Evolutionary conservation across 2,329 filamentous ascomycete genomes (phyloP).

Genomic region (Phaeoacremonium minimum): DNA sequence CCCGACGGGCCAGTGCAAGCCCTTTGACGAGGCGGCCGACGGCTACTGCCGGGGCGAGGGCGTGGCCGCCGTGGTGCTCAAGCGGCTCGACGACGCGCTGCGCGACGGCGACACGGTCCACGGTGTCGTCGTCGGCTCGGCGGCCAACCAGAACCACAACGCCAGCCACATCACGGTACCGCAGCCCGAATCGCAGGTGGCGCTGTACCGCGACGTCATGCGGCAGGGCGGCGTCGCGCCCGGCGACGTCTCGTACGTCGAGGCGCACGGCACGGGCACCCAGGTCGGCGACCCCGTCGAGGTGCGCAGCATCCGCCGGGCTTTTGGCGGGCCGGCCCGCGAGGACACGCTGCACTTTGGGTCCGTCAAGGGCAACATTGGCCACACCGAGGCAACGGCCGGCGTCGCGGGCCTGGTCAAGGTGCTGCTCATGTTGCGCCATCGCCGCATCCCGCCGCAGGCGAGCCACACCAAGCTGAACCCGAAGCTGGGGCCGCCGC

Average conservation of each 20-base stretch:
- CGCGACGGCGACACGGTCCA: constrained; percentile 45
- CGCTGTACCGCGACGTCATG: constrained; percentile 20
- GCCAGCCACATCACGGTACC: constrained; percentile 19
- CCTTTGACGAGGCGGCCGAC: constrained; percentile 42
- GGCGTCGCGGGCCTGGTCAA: constrained; percentile 26
- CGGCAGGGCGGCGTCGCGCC: constrained; percentile 15
- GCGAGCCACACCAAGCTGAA: constrained; percentile 19
- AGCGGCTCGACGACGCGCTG: constrained; percentile 42
- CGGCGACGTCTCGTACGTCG: constrained; percentile 22
- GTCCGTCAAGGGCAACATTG: constrained; percentile 25
- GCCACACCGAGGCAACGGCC: constrained; percentile 23
- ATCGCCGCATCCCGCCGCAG: constrained; percentile 17
- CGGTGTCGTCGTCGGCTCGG: constrained; percentile 32
- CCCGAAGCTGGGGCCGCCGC: constrained; percentile 16
- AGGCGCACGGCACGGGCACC: constrained; percentile 33
- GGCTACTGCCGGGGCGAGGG: constrained; percentile 52
- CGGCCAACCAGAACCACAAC: constrained; percentile 27
- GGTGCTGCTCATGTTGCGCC: constrained; percentile 23
- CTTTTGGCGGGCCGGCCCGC: constrained; percentile 3
- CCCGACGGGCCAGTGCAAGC: constrained; percentile 40
- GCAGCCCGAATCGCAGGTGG: constrained; percentile 14
- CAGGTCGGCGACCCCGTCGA: constrained; percentile 24
- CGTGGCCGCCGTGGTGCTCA: constrained; percentile 42
- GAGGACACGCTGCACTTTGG: constrained; percentile 11
- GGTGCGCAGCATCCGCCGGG: constrained; percentile 13